Evolutionary conservation across 139 green algal species (phyloP).

Genomic region (Dunaliella primolecta): DNA sequence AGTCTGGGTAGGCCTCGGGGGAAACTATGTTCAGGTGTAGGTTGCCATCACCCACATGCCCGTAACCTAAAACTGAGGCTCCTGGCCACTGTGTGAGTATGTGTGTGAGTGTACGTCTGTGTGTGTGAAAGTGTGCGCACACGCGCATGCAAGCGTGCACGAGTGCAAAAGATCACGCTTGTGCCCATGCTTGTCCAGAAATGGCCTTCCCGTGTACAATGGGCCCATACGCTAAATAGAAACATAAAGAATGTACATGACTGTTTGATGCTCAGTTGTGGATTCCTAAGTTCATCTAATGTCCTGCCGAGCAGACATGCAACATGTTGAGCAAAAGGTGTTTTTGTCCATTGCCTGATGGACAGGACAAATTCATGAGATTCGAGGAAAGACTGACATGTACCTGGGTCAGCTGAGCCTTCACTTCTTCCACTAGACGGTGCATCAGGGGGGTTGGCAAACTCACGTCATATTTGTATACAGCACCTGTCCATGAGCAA

Average conservation of each 20-base stretch:
- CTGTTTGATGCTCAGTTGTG: too few species aligned
- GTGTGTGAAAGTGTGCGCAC: background rate
- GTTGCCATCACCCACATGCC: conserved; percentile 92
- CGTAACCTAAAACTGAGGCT: conserved; percentile 89
- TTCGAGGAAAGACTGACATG: conserved; percentile 78
- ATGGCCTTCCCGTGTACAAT: too few species aligned
- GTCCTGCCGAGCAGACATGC: too few species aligned
- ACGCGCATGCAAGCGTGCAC: background rate
- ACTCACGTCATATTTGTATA: conserved; percentile 94
- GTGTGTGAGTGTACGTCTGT: too few species aligned
- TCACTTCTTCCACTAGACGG: conserved; percentile 73
- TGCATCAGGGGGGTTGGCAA: conserved; percentile 73
- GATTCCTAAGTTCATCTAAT: too few species aligned
- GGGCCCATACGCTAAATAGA: too few species aligned
- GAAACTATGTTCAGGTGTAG: conserved; percentile 93
- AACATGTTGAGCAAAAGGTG: too few species aligned
- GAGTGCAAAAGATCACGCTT: conserved; percentile 22
- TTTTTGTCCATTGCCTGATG: too few species aligned
- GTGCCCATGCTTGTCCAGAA: too few species aligned
- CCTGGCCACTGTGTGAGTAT: background rate
- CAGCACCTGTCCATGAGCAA: conserved; percentile 54
- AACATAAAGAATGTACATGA: too few species aligned
- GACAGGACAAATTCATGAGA: too few species aligned
- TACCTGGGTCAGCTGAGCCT: conserved; percentile 76
- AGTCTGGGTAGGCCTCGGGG: background rate